phyloP scores from a whole-genome alignment of 1,284 basidiomycete genomes.

The Vanrija humicola region DNA sequence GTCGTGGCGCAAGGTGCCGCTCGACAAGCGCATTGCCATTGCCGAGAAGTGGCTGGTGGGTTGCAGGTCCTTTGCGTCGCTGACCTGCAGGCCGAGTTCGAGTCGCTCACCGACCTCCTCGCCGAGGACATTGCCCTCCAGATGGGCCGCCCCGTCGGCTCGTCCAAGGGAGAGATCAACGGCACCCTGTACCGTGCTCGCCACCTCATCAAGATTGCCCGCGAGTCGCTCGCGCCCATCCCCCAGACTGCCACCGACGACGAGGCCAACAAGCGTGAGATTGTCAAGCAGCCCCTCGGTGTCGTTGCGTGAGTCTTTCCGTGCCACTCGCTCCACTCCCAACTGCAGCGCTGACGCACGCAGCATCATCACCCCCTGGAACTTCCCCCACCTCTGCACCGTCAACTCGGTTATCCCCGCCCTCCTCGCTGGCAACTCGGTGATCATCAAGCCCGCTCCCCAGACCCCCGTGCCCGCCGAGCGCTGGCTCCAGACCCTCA shows the following conservation, averaged over 20 bases:
- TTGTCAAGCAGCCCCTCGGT: constrained; percentile 76
- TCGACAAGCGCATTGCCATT: constrained; percentile 68
- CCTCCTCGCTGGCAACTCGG: constrained; percentile 76
- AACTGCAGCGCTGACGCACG: not conserved
- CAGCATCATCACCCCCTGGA: constrained; percentile 48
- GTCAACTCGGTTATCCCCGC: constrained; percentile 89
- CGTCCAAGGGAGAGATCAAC: constrained; percentile 66
- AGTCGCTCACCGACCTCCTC: constrained; percentile 64
- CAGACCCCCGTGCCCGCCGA: constrained; percentile 87
- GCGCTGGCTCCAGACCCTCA: constrained; percentile 66
- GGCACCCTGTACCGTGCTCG: constrained; percentile 76
- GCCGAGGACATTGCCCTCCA: constrained; percentile 69
- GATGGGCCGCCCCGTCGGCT: constrained; percentile 64
- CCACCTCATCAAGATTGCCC: constrained; percentile 81
- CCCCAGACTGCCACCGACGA: constrained; percentile 69
- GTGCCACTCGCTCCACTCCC: not conserved
- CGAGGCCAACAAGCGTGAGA: constrained; percentile 75
- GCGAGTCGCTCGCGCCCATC: constrained; percentile 69
- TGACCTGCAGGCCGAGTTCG: constrained; percentile 64
- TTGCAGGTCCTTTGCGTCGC: constrained; percentile 1
- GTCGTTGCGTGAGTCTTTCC: constrained; percentile 82
- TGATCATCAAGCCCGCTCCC: constrained; percentile 89
- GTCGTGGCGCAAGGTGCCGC: constrained; percentile 63
- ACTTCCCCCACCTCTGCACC: constrained; percentile 81
- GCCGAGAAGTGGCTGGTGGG: constrained; percentile 71